These are phyloP conservation scores for Sclerotinia sclerotiorum DNA, from an alignment of 2,329 filamentous ascomycete genomes.

Conservation along the genomic window DNA sequence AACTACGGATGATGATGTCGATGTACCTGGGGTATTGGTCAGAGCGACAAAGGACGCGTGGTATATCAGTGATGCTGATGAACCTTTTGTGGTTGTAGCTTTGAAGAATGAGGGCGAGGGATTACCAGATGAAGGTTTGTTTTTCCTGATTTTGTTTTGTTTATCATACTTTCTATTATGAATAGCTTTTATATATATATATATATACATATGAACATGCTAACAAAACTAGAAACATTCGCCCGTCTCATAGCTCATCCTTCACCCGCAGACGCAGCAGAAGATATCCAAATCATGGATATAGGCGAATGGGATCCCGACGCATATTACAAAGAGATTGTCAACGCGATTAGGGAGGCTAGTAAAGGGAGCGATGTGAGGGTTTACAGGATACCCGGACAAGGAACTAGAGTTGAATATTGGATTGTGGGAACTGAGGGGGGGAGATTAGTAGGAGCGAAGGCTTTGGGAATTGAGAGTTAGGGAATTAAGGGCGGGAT, in stretches of 20 bases:
- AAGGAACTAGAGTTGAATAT: conserved; percentile 69
- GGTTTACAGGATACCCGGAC: conserved; percentile 69
- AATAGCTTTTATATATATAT: neutral
- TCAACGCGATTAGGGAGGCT: conserved; percentile 68
- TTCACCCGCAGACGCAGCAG: conserved; percentile 48
- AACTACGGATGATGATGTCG: conserved; percentile 52
- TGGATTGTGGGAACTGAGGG: conserved; percentile 69
- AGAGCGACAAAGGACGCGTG: conserved; percentile 56
- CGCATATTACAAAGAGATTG: conserved; percentile 66
- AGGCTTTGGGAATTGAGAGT: conserved; percentile 21
- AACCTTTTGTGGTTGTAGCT: conserved; percentile 77
- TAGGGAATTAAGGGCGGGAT: neutral
- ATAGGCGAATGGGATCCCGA: conserved; percentile 70
- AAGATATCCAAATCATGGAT: conserved; percentile 62
- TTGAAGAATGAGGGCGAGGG: conserved; percentile 58
- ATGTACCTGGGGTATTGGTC: conserved; percentile 60
- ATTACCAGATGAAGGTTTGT: conserved; percentile 62
- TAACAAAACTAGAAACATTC: conserved; percentile 59
- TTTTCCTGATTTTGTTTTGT: neutral
- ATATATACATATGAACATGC: neutral
- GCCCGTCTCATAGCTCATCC: conserved; percentile 63
- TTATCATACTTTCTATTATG: neutral
- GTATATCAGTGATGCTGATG: conserved; percentile 81
- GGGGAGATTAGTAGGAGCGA: conserved; percentile 37
- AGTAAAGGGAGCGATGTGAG: conserved; percentile 63